Percentiles rank a stretch among this genome's conserved stretches.
Conservation (phyloP, 176 grass and related monocot genomes). For the Panicum miliaceum region DNA sequence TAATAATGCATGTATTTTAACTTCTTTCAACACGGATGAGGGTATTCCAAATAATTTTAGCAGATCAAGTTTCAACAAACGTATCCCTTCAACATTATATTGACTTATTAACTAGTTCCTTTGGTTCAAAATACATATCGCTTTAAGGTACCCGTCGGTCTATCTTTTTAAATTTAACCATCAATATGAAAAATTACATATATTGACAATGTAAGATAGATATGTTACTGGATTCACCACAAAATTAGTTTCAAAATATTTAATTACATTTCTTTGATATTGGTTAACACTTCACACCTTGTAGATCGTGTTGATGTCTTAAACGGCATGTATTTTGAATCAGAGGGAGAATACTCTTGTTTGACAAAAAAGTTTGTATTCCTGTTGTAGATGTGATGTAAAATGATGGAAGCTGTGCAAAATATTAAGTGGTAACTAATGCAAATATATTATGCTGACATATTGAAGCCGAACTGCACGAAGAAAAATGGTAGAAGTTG, state of each 20-base stretch:
- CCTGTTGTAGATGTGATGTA: not conserved
- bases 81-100: not conserved
- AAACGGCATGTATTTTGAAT: not conserved
- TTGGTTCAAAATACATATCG: too few species aligned
- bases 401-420: too few species aligned
- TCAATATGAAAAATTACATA: not conserved
- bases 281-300: not conserved
- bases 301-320: not conserved
- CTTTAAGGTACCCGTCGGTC: not conserved
- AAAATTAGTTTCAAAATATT: too few species aligned
- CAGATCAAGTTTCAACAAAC: not conserved
- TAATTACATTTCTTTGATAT: not conserved
- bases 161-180: not conserved
- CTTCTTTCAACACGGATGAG: too few species aligned
- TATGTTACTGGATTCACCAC: not conserved
- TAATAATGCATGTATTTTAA: too few species aligned
- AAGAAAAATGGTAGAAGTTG: conserved; percentile 41
- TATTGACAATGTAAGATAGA: too few species aligned
- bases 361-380: not conserved
- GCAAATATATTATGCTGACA: not conserved
- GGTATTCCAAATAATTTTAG: not conserved
- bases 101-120: not conserved
- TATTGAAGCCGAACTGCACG: not conserved
- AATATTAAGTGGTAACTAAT: not conserved
- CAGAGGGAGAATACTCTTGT: too few species aligned